These are phyloP conservation scores for Puya raimondii DNA, from an alignment of 176 grass and related monocot species.

Conservation along the genomic window DNA sequence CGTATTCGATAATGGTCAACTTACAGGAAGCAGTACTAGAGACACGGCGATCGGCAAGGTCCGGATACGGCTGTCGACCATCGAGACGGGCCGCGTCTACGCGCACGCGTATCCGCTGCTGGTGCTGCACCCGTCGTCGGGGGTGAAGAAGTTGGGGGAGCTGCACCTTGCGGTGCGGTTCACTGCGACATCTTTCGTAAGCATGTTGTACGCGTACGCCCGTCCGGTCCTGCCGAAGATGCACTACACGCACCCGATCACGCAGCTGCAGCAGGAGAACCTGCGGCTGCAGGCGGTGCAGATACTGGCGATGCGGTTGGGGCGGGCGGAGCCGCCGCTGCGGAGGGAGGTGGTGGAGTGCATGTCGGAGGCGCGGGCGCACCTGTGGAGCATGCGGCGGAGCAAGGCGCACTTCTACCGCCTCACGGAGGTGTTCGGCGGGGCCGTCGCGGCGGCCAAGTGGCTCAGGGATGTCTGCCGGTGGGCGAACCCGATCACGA, in stretches of 20 bases:
- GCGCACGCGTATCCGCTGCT: conserved; percentile 76
- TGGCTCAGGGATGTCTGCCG: conserved; percentile 67
- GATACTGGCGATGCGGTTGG: conserved; percentile 50
- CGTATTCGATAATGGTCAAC: conserved; percentile 76
- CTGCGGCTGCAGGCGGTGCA: conserved; percentile 64
- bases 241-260: conserved; percentile 69
- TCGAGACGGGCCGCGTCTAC: conserved; percentile 66
- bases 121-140: conserved; percentile 57
- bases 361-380: conserved; percentile 73
- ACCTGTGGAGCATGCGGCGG: conserved; percentile 87
- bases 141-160: conserved; percentile 93
- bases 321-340: conserved; percentile 84
- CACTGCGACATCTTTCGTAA: conserved; percentile 59
- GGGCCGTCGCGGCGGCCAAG: conserved; percentile 50
- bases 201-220: conserved; percentile 50
- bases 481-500: conserved; percentile 86
- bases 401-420: conserved; percentile 99
- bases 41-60: conserved; percentile 77
- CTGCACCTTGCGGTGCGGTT: conserved; percentile 83
- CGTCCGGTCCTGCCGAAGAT: conserved; percentile 83
- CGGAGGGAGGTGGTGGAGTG: conserved; percentile 82
- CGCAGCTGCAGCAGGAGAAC: conserved; percentile 55
- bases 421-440: conserved; percentile 75
- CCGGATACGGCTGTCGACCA: conserved; percentile 75
- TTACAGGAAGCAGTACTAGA: conserved; percentile 27